Evolutionary conservation across 306 rosid genomes (phyloP).

Genomic region (Prosopis cineraria): DNA sequence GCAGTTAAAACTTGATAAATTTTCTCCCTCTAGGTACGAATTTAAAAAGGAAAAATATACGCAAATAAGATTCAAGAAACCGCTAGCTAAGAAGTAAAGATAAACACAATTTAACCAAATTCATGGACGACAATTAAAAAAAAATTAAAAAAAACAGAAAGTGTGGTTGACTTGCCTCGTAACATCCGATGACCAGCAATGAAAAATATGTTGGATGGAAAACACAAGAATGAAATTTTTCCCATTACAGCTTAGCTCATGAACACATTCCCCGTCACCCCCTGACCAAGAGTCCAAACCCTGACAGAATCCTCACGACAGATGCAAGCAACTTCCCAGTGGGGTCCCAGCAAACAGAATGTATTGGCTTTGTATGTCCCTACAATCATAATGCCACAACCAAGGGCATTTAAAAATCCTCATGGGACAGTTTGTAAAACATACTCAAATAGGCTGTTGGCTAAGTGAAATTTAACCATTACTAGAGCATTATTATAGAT

Average conservation of each 20-base stretch:
- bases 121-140: not conserved
- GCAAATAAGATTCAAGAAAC: too few relatives aligned
- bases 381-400: conserved; percentile 42
- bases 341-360: conserved; percentile 93
- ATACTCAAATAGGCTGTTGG: not conserved
- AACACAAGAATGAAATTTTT: conserved; percentile 84
- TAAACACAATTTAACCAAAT: not conserved
- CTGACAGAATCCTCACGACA: conserved; percentile 91
- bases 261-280: conserved; percentile 79
- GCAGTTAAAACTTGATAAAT: not conserved
- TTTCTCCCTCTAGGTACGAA: too few relatives aligned
- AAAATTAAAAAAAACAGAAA: not conserved
- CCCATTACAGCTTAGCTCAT: conserved; percentile 87
- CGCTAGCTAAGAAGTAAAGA: not conserved
- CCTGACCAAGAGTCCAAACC: conserved; percentile 91
- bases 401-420: conserved; percentile 7
- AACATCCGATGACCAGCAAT: conserved; percentile 91
- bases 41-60: too few relatives aligned
- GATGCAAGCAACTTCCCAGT: conserved; percentile 92
- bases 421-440: not conserved
- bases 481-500: not conserved
- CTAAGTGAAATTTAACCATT: not conserved
- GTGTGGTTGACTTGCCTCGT: conserved; percentile 65
- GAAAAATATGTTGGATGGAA: conserved; percentile 89
- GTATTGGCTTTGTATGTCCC: conserved; percentile 80